Evolutionary conservation across 345 rosid species (phyloP).

Genomic region (Lagerstroemia speciosa): DNA sequence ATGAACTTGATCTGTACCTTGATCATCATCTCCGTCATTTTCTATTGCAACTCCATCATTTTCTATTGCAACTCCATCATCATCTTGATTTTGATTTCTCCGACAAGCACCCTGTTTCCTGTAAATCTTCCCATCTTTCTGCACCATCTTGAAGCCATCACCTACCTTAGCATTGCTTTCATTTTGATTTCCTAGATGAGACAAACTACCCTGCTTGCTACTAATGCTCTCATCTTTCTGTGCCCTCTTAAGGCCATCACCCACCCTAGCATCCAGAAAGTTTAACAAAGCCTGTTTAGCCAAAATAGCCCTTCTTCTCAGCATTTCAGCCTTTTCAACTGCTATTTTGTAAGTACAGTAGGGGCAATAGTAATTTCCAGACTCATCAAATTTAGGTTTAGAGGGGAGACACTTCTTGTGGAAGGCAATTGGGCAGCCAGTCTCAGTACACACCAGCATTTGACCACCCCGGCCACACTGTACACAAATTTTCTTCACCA

Average conservation of each 20-base stretch:
- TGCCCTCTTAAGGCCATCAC: constrained; percentile 7
- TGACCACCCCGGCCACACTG: constrained; percentile 22
- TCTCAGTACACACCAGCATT: constrained; percentile 29
- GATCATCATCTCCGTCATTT: neutral
- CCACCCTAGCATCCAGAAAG: constrained; percentile 17
- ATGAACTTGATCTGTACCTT: neutral
- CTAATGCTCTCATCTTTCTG: neutral
- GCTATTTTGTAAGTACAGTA: constrained; percentile 50
- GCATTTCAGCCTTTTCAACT: constrained; percentile 13
- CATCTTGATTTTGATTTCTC: neutral
- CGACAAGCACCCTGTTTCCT: neutral
- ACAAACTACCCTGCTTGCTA: neutral
- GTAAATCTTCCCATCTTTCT: neutral
- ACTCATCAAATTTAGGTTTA: constrained; percentile 30
- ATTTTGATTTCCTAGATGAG: neutral
- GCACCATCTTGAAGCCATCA: constrained; percentile 9
- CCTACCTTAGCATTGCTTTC: neutral
- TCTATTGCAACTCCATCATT: neutral
- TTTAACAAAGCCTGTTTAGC: constrained; percentile 17
- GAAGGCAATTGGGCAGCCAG: constrained; percentile 33
- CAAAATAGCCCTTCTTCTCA: constrained; percentile 26
- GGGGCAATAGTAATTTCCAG: constrained; percentile 52
- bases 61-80: no score
- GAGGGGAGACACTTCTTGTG: constrained; percentile 29
- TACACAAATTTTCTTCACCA: constrained; percentile 22